Evolutionary conservation across 2,329 filamentous ascomycete species (phyloP), one percentile per base, ranked within the genome.

Genomic region (Penicillium sp.): DNA sequence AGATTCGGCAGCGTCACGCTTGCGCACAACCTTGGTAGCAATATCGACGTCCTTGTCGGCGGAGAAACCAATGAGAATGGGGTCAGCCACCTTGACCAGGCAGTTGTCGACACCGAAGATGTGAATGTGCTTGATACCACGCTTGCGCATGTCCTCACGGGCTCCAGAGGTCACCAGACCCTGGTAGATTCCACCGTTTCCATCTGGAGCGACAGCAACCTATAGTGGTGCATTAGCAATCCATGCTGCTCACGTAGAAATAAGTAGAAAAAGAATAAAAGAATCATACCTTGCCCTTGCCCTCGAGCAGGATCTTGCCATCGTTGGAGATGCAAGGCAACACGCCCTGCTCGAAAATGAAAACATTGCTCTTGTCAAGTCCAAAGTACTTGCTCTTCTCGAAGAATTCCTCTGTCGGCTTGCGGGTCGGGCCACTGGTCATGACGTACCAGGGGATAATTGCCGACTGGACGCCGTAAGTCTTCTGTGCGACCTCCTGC

Each of bases 51-150:
- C 80, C 75, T 93, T 90, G 51, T 88, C 85, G 43, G 93, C 92
- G 5, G 92, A 85, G 78, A 98, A 98, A 66, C 95, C 95, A 68
- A 98, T 88, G 80, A 99, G 98, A 66, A 91, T 85, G 14, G 95
- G 95, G 71, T 99, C 95, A 27, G 93, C 93, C n/a, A 99, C 93
- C 79, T 91, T 93, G 74, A 96, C 93, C n/a, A 99, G 85, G 80
- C 93, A 98, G 82, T 99, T 99, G 80, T 99, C 95, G 46, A 99
- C 95, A 72, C 95, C 97, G 84, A 98, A 98, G 48, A 93, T 90
- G 77, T 99, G 93, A 61, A 99, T 89, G 80, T 99, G 95, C 82
- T 96, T 79, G 72, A 98, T 90, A 49, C 92, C 93, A 56, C 93
- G 90, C 78, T 87, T 87, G 67, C 86, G 84, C 90, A 99, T 95